Conservation (phyloP, 495 filamentous ascomycete species). For the Daldinia vernicosa region DNA sequence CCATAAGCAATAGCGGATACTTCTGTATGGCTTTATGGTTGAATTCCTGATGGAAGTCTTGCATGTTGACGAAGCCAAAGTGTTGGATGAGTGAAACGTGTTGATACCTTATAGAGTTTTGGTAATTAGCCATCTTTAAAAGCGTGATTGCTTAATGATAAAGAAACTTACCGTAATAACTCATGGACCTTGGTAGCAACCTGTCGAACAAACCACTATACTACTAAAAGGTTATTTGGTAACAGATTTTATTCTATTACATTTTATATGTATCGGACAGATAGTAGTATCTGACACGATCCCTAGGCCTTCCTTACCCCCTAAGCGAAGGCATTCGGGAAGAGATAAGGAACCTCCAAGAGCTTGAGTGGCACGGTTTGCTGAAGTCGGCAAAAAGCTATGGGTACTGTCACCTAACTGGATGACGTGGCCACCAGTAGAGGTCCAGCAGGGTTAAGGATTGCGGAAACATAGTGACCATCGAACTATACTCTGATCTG, state of each 20-base stretch:
- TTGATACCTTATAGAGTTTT: constrained; percentile 43
- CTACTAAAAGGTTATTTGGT: too few species aligned
- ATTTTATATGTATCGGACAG: too few species aligned
- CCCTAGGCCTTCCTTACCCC: constrained; percentile 47
- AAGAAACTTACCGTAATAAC: constrained; percentile 37
- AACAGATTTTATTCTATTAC: too few species aligned
- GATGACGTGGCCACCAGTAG: constrained; percentile 59
- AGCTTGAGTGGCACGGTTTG: constrained; percentile 70
- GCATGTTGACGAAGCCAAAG: constrained; percentile 54
- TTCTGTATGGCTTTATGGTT: constrained; percentile 49
- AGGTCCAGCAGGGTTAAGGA: constrained; percentile 68
- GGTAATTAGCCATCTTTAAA: not conserved
- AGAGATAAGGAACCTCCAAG: constrained; percentile 72
- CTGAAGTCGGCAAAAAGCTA: constrained; percentile 69
- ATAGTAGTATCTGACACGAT: too few species aligned
- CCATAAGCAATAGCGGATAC: constrained; percentile 41
- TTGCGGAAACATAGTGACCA: constrained; percentile 72
- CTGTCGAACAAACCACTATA: too few species aligned
- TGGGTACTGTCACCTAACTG: constrained; percentile 72
- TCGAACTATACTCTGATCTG: constrained; percentile 62
- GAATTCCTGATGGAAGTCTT: constrained; percentile 53
- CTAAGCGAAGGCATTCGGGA: constrained; percentile 63
- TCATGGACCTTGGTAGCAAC: constrained; percentile 51
- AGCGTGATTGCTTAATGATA: not conserved
- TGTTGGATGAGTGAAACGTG: constrained; percentile 58